Percentiles rank a stretch among this genome's conserved stretches.
phyloP scores from a whole-genome alignment of 164 flowering plant genomes.

The Platanus orientalis region DNA sequence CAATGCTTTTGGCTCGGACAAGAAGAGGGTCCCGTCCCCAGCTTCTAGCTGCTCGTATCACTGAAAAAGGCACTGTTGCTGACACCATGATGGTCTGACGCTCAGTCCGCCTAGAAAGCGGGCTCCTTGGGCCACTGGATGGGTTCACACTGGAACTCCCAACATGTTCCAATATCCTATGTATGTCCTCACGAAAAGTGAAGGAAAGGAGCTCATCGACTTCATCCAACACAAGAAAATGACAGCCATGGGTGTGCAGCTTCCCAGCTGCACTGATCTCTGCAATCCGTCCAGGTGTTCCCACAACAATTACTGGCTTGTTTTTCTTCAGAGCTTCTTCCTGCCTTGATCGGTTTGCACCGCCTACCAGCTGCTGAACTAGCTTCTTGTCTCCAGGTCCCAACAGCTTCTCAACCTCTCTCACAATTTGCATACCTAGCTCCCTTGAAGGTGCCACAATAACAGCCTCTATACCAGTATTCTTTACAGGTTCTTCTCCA shows the following conservation, averaged over 20 bases:
- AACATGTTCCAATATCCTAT: conserved; percentile 89
- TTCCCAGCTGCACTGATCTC: conserved; percentile 90
- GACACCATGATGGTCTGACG: conserved; percentile 88
- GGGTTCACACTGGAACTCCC: conserved; percentile 48
- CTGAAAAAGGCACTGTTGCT: conserved; percentile 90
- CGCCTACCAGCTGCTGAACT: conserved; percentile 98
- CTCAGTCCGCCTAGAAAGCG: conserved; percentile 31
- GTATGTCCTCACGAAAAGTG: conserved; percentile 89
- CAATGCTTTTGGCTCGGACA: conserved; percentile 68
- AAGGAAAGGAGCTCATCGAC: conserved; percentile 90
- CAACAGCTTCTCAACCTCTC: conserved; percentile 82
- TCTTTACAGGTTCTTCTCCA: conserved; percentile 31
- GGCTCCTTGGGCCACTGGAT: conserved; percentile 13
- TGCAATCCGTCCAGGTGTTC: conserved; percentile 95
- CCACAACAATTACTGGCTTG: conserved; percentile 87
- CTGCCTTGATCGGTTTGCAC: conserved; percentile 85
- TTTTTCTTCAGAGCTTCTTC: conserved; percentile 95
- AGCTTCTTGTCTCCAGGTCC: conserved; percentile 64
- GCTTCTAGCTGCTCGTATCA: conserved; percentile 80
- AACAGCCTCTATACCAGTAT: conserved; percentile 70
- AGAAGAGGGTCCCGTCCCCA: conserved; percentile 90
- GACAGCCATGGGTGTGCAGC: conserved; percentile 84
- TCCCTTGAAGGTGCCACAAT: conserved; percentile 97
- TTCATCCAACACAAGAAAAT: conserved; percentile 86
- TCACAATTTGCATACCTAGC: conserved; percentile 95